A percentile compares a stretch with the other conserved stretches of the same genome.
Conservation (phyloP, 257 asterid genomes). For the Perilla frutescens region DNA sequence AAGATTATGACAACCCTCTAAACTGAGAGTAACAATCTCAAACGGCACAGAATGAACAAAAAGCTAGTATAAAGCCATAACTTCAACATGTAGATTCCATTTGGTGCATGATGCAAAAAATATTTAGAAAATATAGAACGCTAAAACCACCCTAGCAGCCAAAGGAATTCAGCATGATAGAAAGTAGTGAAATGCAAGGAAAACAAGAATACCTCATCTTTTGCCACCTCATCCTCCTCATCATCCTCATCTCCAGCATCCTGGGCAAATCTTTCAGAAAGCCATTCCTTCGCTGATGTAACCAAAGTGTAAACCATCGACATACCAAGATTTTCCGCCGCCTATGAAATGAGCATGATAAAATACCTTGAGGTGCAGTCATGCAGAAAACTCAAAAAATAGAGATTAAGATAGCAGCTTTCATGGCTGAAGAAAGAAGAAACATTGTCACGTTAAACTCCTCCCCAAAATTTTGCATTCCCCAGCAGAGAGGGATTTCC, state of each 20-base stretch:
- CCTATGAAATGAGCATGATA: slow-evolving; percentile 53
- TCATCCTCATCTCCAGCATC: slow-evolving; percentile 59
- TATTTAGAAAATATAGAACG: not conserved
- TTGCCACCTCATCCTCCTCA: slow-evolving; percentile 62
- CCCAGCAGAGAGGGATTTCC: not conserved
- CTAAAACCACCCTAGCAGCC: not conserved
- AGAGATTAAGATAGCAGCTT: slow-evolving; percentile 17
- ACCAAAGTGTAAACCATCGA: slow-evolving; percentile 96
- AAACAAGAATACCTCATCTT: slow-evolving; percentile 71
- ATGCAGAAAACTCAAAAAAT: not conserved
- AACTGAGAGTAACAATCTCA: slow-evolving; percentile 1
- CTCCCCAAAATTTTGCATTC: slow-evolving; percentile 1
- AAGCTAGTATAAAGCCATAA: not conserved
- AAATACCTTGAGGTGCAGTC: slow-evolving; percentile 5
- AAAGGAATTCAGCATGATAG: not conserved
- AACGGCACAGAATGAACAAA: not conserved
- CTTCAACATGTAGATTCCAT: slow-evolving; percentile 2
- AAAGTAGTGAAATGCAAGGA: not conserved
- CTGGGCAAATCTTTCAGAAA: slow-evolving; percentile 82
- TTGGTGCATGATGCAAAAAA: slow-evolving; percentile 2
- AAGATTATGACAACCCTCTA: slow-evolving; percentile 8
- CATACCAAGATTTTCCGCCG: slow-evolving; percentile 91
- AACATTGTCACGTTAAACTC: slow-evolving; percentile 3
- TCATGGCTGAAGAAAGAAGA: slow-evolving; percentile 23
- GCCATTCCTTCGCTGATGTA: slow-evolving; percentile 95